Conservation (phyloP, 805 yeast genomes). For the Pichia exigua region DNA sequence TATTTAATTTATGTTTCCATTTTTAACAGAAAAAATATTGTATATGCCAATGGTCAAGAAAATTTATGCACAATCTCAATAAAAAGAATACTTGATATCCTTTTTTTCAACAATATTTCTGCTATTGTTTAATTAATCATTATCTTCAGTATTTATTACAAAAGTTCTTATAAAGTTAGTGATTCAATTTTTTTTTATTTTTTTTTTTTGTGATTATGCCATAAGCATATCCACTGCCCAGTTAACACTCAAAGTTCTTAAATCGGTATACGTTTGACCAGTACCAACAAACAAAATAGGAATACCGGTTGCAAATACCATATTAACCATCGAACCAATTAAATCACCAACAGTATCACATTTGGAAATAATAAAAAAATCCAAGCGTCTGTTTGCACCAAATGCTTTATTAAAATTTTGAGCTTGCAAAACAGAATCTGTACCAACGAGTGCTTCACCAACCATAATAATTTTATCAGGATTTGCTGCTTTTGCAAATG, state of each 20-base stretch:
- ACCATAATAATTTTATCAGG: conserved; percentile 98
- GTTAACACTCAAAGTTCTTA: conserved; percentile 81
- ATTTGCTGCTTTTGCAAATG: conserved; percentile 89
- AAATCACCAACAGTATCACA: conserved; percentile 97
- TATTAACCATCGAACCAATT: conserved; percentile 93
- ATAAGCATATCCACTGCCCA: conserved; percentile 86
- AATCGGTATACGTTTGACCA: conserved; percentile 94
- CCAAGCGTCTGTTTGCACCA: conserved; percentile 72
- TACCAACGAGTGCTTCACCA: conserved; percentile 96
- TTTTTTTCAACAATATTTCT: too few species aligned
- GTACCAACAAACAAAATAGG: conserved; percentile 94
- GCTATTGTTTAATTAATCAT: too few species aligned
- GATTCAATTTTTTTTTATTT: background rate
- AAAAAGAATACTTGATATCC: too few species aligned
- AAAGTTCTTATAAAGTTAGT: background rate
- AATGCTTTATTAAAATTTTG: conserved; percentile 88
- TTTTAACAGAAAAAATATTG: too few species aligned
- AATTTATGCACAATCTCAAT: too few species aligned
- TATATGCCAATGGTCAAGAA: too few species aligned
- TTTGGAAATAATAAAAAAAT: conserved; percentile 87
- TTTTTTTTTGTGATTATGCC: conserved; percentile 33
- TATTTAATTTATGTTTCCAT: too few species aligned
- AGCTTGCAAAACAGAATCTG: conserved; percentile 95
- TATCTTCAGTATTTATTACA: background rate
- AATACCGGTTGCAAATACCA: conserved; percentile 93